phyloP scores from a whole-genome alignment of 2,329 filamentous ascomycete species.

The Colletotrichum theobromicola region DNA sequence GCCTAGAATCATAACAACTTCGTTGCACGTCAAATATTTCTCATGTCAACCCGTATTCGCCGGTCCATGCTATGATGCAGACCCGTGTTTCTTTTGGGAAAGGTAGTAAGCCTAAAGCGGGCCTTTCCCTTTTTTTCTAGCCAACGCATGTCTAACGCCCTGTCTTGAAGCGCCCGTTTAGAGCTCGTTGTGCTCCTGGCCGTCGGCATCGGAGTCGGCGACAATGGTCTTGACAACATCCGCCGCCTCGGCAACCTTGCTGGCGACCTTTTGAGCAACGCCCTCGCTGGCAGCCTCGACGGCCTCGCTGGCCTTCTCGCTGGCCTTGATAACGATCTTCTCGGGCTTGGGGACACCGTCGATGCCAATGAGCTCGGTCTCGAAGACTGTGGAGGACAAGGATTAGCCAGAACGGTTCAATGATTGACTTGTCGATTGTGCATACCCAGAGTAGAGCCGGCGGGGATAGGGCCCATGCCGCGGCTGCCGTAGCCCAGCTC shows the following conservation, averaged over 20 bases:
- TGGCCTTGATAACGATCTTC: slow-evolving; percentile 47
- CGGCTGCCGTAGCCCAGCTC: slow-evolving; percentile 81
- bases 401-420: background rate
- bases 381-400: slow-evolving; percentile 67
- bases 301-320: slow-evolving; percentile 40
- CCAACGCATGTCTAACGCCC: background rate
- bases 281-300: slow-evolving; percentile 40
- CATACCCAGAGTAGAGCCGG: slow-evolving; percentile 76
- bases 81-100: background rate
- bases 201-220: slow-evolving; percentile 56
- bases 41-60: background rate
- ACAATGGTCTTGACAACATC: slow-evolving; percentile 57
- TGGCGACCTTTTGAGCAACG: slow-evolving; percentile 51
- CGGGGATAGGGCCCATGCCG: slow-evolving; percentile 82
- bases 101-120: background rate
- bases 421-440: slow-evolving; percentile 2
- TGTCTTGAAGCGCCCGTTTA: slow-evolving; percentile 32
- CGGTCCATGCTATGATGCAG: background rate
- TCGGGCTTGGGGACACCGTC: slow-evolving; percentile 68
- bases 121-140: background rate
- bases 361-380: slow-evolving; percentile 89
- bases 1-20: slow-evolving; percentile 3
- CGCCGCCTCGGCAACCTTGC: slow-evolving; percentile 50
- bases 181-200: slow-evolving; percentile 65
- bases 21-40: slow-evolving; percentile 3